A percentile compares a stretch with the other conserved stretches of the same genome.
These are phyloP conservation scores for Citrus trifoliata DNA, from an alignment of 345 rosid genomes.

Conservation along the genomic window DNA sequence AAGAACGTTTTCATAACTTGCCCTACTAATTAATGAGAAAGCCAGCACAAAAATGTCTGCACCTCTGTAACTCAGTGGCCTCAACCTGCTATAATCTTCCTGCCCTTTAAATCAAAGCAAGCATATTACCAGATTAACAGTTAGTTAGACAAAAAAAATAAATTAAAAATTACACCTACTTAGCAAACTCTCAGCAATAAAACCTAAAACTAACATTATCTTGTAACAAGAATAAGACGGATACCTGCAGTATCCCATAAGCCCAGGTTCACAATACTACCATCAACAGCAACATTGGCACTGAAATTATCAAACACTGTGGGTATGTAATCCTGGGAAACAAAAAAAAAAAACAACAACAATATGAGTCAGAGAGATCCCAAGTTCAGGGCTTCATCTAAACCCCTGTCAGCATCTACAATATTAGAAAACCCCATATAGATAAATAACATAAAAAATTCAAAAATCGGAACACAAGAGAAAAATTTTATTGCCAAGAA, in stretches of 20 bases:
- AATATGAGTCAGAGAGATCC: conserved; percentile 2
- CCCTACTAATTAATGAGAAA: conserved; percentile 87
- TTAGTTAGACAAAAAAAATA: background rate
- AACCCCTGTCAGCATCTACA: background rate
- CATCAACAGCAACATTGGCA: conserved; percentile 95
- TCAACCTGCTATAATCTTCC: conserved; percentile 96
- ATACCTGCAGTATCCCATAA: conserved; percentile 99
- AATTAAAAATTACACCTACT: background rate
- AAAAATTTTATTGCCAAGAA: background rate
- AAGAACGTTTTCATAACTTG: conserved; percentile 93
- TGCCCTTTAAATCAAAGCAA: conserved; percentile 55
- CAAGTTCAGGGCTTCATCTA: background rate
- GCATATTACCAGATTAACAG: background rate
- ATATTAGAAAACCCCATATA: conserved; percentile 11
- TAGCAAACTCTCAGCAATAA: background rate
- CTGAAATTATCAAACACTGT: conserved; percentile 99
- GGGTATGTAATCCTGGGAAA: conserved; percentile 83
- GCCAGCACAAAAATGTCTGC: conserved; percentile 93
- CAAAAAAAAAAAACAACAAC: background rate
- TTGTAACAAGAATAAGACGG: conserved; percentile 11
- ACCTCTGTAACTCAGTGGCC: conserved; percentile 97
- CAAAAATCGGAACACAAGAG: background rate
- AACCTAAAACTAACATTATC: background rate
- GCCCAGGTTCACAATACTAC: conserved; percentile 88
- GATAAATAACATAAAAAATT: background rate